These are phyloP conservation scores for Meredithiella fracta DNA, from an alignment of 2,329 filamentous ascomycete species.

Conservation along the genomic window DNA sequence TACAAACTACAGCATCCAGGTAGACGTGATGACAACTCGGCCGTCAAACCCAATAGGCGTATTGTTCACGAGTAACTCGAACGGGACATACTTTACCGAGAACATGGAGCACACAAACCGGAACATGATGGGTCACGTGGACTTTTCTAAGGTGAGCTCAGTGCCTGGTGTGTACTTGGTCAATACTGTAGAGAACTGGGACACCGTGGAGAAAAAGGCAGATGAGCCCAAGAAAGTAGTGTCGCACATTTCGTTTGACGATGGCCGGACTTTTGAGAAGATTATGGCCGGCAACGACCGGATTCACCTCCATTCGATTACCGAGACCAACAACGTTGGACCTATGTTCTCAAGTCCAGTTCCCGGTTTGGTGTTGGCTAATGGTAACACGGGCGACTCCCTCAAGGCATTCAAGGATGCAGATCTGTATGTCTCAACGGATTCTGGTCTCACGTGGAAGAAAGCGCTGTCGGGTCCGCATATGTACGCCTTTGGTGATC, in stretches of 20 bases:
- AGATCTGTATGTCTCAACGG: slow-evolving; percentile 73
- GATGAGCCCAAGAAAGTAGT: slow-evolving; percentile 48
- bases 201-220: slow-evolving; percentile 46
- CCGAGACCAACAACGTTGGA: slow-evolving; percentile 64
- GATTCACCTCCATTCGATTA: slow-evolving; percentile 85
- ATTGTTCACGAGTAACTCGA: slow-evolving; percentile 90
- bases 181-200: slow-evolving; percentile 75
- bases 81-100: slow-evolving; percentile 86
- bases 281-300: slow-evolving; percentile 50
- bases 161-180: slow-evolving; percentile 88
- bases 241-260: slow-evolving; percentile 84
- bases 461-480: slow-evolving; percentile 62
- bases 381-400: slow-evolving; percentile 71
- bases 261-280: slow-evolving; percentile 68
- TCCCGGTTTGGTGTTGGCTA: slow-evolving; percentile 82
- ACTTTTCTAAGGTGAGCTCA: slow-evolving; percentile 84
- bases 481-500: slow-evolving; percentile 92
- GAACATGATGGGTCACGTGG: slow-evolving; percentile 57
- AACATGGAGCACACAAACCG: slow-evolving; percentile 90
- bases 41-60: slow-evolving; percentile 61
- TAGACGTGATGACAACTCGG: slow-evolving; percentile 67
- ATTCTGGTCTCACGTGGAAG: slow-evolving; percentile 76
- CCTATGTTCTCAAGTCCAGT: slow-evolving; percentile 86
- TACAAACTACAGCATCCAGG: slow-evolving; percentile 93
- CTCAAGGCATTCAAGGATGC: slow-evolving; percentile 57